Conservation (phyloP, 805 yeast species). For the Barnettozyma sucrosica region DNA sequence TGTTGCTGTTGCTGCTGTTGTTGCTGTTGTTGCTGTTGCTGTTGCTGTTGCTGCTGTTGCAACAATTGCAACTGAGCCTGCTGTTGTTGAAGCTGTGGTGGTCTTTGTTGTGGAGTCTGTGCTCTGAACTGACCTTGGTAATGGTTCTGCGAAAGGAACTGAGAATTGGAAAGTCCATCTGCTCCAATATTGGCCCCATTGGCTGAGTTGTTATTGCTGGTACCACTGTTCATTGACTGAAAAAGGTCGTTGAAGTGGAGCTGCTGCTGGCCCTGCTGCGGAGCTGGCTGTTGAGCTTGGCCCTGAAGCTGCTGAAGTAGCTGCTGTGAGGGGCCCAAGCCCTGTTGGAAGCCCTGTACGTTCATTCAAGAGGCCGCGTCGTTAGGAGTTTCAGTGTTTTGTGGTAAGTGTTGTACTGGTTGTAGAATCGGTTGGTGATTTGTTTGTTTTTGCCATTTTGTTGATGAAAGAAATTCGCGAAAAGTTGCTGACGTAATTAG, state of each 20-base stretch:
- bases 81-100: slow-evolving; percentile 26
- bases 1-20: slow-evolving; percentile 16
- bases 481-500: background rate
- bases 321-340: slow-evolving; percentile 24
- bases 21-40: slow-evolving; percentile 24
- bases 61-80: slow-evolving; percentile 23
- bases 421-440: background rate
- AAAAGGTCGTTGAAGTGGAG: slow-evolving; percentile 22
- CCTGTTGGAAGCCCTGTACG: slow-evolving; percentile 24
- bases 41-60: slow-evolving; percentile 28
- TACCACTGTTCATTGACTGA: slow-evolving; percentile 16
- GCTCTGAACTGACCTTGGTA: slow-evolving; percentile 36
- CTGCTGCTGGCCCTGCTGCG: slow-evolving; percentile 14
- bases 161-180: slow-evolving; percentile 30
- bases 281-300: slow-evolving; percentile 18
- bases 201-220: slow-evolving; percentile 4
- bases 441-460: slow-evolving; percentile 7
- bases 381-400: background rate
- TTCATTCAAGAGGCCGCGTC: slow-evolving; percentile 11
- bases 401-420: background rate
- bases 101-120: slow-evolving; percentile 28
- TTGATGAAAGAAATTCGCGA: background rate
- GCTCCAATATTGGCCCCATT: background rate
- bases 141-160: slow-evolving; percentile 34
- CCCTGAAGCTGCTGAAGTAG: slow-evolving; percentile 24